Percentiles rank a stretch among this genome's conserved stretches.
These are phyloP conservation scores for Arthrobotrys megalospora DNA, from an alignment of 2,329 filamentous ascomycete genomes.

Conservation along the genomic window DNA sequence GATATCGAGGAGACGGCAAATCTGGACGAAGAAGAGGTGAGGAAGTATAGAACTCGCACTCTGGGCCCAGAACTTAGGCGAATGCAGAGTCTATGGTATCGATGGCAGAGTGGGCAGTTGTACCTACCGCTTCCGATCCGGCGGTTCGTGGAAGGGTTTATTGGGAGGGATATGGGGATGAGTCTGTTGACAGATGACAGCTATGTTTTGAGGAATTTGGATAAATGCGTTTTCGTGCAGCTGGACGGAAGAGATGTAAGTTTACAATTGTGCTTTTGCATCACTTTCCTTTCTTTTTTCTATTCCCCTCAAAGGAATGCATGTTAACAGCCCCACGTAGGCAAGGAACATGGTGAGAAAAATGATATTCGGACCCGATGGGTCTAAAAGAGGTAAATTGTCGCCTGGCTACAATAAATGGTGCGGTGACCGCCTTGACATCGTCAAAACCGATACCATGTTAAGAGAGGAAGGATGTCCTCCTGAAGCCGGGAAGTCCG, in stretches of 20 bases:
- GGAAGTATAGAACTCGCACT: constrained; percentile 8
- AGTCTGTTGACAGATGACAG: constrained; percentile 35
- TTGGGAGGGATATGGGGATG: constrained; percentile 17
- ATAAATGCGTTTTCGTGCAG: constrained; percentile 38
- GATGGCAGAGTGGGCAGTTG: constrained; percentile 31
- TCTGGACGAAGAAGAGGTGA: constrained; percentile 1
- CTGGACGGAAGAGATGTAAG: constrained; percentile 38
- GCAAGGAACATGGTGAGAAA: constrained; percentile 20
- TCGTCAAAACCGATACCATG: constrained; percentile 44
- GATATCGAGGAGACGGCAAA: constrained; percentile 1
- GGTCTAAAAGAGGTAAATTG: constrained; percentile 33
- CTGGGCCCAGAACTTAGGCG: constrained; percentile 26
- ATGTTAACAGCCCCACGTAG: constrained; percentile 9
- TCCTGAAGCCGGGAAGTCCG: neutral
- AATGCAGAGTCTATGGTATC: constrained; percentile 44
- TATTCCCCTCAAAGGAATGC: neutral
- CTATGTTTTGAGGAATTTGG: constrained; percentile 50
- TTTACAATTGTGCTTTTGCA: neutral
- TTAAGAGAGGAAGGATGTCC: constrained; percentile 17
- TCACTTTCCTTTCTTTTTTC: neutral
- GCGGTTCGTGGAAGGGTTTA: constrained; percentile 39
- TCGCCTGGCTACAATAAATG: constrained; percentile 42
- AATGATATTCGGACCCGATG: constrained; percentile 43
- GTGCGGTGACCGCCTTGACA: constrained; percentile 45
- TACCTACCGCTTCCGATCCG: constrained; percentile 35